Evolutionary conservation across 495 filamentous ascomycete genomes (phyloP), one percentile per base, ranked within the genome.

Genomic region (Penicillium psychrofluorescens): DNA sequence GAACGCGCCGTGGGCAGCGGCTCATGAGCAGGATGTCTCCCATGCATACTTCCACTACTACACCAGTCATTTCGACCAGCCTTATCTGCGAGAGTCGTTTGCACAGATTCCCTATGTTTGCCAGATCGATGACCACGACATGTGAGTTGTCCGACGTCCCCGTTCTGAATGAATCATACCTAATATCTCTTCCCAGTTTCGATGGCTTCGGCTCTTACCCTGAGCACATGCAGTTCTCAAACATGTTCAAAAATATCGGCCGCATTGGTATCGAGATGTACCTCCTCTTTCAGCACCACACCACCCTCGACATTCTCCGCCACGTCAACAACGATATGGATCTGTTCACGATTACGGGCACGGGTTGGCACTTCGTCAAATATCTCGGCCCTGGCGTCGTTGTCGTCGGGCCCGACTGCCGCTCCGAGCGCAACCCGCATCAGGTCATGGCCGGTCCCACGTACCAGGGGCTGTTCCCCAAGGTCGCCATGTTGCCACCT

Each of bases 1-100:
- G 70, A 95, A 82, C 42, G 82, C 88, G 0, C 75, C 79, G 11
- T 98, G 92, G 92, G 95, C 88, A 4, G 85, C 91, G 11, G 80
- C 85, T 38, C 86, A 96, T 55, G 89, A 98, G 55, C 91, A 97
- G 53, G 94, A 97, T 54, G 86, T 95, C 10, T 81, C 83, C 13
- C 88, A 96, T 66, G 91, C 91, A 2, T 98, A 95, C 66, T 98
- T 98, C 67, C 94, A 97, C 60, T 98, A 95, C 61, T 98, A 98
- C 55, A 94, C 90, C 10, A 90, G 85, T 55, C 90, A 95, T 62
- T 97, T 97, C 55, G 92, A 98, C 48, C 94, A 97, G 64, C 87
- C 90, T 8, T 85, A 90, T 64, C 61, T 98, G 55, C 74, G 91
- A 37, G 94, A 98, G 62, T 88, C 89, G 0, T 97, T 95, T 70